These are phyloP conservation scores for Thamnidium elegans DNA, from an alignment of 192 early-diverging fungal genomes.

Conservation along the genomic window DNA sequence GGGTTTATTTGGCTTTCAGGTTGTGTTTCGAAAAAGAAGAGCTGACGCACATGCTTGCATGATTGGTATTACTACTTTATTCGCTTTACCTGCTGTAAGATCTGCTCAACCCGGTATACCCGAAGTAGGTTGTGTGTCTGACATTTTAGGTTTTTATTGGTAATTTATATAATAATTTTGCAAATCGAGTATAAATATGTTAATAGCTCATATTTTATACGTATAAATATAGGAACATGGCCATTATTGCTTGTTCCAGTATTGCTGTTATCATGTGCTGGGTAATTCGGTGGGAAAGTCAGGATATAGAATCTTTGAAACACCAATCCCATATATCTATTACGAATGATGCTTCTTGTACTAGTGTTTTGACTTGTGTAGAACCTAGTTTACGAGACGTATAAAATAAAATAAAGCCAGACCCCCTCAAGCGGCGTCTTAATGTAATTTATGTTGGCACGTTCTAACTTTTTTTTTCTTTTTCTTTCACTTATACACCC, in stretches of 20 bases:
- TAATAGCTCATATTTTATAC: neutral
- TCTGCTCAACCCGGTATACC: constrained; percentile 46
- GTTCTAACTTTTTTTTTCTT: neutral
- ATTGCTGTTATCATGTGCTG: constrained; percentile 44
- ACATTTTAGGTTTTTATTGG: constrained; percentile 49
- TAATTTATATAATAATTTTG: constrained; percentile 1
- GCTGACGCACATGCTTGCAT: constrained; percentile 44
- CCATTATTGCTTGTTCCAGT: constrained; percentile 42
- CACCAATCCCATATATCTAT: neutral
- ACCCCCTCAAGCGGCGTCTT: too few relatives aligned
- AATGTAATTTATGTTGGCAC: neutral
- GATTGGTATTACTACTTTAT: constrained; percentile 43
- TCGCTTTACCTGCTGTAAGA: constrained; percentile 39
- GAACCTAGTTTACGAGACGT: constrained; percentile 1
- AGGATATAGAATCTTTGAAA: neutral
- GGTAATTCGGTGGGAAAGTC: constrained; percentile 34
- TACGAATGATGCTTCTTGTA: constrained; percentile 1
- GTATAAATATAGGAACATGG: constrained; percentile 44
- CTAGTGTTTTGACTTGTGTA: constrained; percentile 10
- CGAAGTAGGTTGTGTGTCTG: constrained; percentile 45
- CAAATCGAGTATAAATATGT: neutral
- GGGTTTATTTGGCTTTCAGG: constrained; percentile 45
- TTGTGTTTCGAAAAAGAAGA: constrained; percentile 35
- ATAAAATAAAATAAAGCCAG: neutral
- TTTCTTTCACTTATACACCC: neutral